phyloP scores from a whole-genome alignment of 2,329 filamentous ascomycete species.

The Akanthomyces dipterigenus region DNA sequence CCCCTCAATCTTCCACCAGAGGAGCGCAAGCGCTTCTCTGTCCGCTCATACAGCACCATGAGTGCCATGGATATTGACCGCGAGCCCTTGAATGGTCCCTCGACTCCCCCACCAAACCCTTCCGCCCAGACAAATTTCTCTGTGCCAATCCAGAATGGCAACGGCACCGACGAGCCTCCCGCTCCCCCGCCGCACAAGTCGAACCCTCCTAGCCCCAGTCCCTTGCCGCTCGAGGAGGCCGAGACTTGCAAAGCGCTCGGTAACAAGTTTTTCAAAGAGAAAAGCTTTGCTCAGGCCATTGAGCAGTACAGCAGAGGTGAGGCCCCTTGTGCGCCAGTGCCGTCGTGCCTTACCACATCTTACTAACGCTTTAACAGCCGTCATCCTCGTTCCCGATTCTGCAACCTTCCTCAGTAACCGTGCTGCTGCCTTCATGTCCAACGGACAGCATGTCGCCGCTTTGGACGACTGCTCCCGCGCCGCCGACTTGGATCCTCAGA shows the following conservation, averaged over 20 bases:
- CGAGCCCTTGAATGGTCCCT: constrained; percentile 47
- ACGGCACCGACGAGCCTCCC: constrained; percentile 43
- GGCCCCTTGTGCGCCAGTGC: constrained; percentile 14
- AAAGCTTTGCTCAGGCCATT: constrained; percentile 81
- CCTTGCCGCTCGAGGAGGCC: constrained; percentile 61
- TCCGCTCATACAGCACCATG: constrained; percentile 53
- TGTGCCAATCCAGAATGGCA: constrained; percentile 45
- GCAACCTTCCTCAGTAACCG: constrained; percentile 91
- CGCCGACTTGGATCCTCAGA: constrained; percentile 75
- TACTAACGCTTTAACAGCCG: constrained; percentile 53
- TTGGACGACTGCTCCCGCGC: constrained; percentile 82
- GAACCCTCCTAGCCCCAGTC: constrained; percentile 51
- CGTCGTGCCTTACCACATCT: constrained; percentile 5
- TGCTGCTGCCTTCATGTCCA: constrained; percentile 88
- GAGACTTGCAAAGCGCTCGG: constrained; percentile 88
- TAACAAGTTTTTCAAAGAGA: constrained; percentile 96
- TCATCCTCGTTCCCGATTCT: constrained; percentile 78
- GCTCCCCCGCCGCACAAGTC: constrained; percentile 67
- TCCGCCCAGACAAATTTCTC: constrained; percentile 40
- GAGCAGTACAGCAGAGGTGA: constrained; percentile 92
- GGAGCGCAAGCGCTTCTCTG: constrained; percentile 71
- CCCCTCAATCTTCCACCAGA: constrained; percentile 87
- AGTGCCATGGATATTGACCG: constrained; percentile 72
- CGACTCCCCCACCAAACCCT: constrained; percentile 44
- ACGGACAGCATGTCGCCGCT: constrained; percentile 69